Base-by-base conservation (phyloP, 305 asterid genomes). In the Solanum hybrid region DNA sequence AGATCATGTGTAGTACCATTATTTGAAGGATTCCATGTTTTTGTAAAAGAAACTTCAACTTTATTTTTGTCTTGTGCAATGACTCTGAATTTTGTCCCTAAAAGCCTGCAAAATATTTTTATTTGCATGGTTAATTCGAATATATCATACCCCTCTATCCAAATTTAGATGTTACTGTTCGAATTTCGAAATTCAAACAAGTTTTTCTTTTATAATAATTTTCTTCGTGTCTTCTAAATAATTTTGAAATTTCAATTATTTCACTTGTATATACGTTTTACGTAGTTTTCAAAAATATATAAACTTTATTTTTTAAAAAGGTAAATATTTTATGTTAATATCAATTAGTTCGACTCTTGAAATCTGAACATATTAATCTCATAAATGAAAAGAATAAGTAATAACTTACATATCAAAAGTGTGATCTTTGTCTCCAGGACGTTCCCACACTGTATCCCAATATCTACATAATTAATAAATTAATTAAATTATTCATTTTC, bases 381-480 rank as follows among this genome's bases (percentile, higher is more conserved):
- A 16, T 83, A 42, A 42, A 42, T 46, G 6, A 46, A 51, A 51
- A 31, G 12, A 84, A 84, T 10, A 46, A 18, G 69, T 5, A 79
- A 28, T 5, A 22, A 89, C 91, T 88, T 93, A 96, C 97, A 69
- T 94, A 88, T 95, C 94, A 86, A 94, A 94, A 33, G 31, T 85
- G 76, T 85, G 46, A 57, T 33, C 76, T 39, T 85, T 85, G 33
- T 85, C 76, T 85, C 20, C 76, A 5, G 76, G 95, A 76, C 93
- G 90, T 74, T 88, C 85, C 97, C 96, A 95, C 24, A 94, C 92
- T 18, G 93, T 91, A 92, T 96, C 97, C 97, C 97, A 95, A 82
- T 96, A 96, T 42, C 98, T 96, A 92, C 46, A 84, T 88, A 57
- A 29, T 18, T 79, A 20, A 12, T 81, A 13, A 82, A 64, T 71